A percentile compares a stretch with the other conserved stretches of the same genome.
phyloP scores from a whole-genome alignment of 2,329 filamentous ascomycete genomes.

The Ophiostoma triangulosporum region DNA sequence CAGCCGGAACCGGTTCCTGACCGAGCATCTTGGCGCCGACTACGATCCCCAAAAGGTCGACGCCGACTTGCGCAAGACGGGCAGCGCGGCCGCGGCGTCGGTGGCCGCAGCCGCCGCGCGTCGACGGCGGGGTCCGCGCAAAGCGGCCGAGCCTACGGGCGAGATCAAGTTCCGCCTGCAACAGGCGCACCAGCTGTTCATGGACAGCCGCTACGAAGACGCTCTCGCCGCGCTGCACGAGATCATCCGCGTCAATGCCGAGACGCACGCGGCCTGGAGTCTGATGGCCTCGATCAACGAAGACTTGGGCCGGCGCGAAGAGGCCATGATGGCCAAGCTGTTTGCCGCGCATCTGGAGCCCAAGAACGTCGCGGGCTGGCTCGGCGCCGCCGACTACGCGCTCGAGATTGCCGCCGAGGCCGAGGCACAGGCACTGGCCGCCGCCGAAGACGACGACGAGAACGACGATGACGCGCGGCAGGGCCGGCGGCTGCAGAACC shows the following conservation, averaged over 20 bases:
- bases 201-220: conserved; percentile 45
- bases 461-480: conserved; percentile 14
- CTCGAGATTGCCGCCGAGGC: conserved; percentile 35
- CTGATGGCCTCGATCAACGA: conserved; percentile 47
- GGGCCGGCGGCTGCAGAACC: conserved; percentile 24
- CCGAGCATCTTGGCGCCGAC: conserved; percentile 18
- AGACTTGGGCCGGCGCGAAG: conserved; percentile 42
- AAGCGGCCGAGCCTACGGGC: conserved; percentile 52
- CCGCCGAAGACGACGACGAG: conserved; percentile 20
- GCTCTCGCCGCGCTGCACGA: conserved; percentile 47
- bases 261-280: conserved; percentile 52
- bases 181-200: conserved; percentile 54
- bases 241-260: conserved; percentile 54
- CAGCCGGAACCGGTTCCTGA: conserved; percentile 22
- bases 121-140: conserved; percentile 33
- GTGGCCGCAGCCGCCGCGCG: conserved; percentile 5
- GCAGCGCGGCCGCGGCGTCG: conserved; percentile 1
- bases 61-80: neutral
- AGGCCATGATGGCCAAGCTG: conserved; percentile 45
- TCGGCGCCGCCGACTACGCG: conserved; percentile 43
- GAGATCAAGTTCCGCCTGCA: conserved; percentile 58
- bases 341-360: conserved; percentile 50
- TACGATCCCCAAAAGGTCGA: conserved; percentile 1
- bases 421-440: conserved; percentile 12
- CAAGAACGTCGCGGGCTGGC: conserved; percentile 46